Base-by-base conservation (phyloP, 331 rosid species). In the Spiraea crenata region DNA sequence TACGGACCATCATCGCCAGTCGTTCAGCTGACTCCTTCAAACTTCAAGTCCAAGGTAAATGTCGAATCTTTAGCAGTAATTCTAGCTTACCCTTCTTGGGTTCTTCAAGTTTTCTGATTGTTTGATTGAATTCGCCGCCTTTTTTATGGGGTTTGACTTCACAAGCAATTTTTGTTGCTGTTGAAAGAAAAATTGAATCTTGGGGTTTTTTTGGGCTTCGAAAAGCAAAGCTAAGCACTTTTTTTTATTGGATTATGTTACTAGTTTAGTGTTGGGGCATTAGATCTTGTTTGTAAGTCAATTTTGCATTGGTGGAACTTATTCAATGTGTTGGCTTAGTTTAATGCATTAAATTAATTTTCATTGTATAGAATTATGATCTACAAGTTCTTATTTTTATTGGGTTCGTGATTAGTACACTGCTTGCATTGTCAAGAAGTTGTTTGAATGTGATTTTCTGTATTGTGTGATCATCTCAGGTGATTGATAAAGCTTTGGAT, bases 1-100 rank as follows among this genome's bases (percentile, higher is more conserved):
- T 95, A 95, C 64, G 99, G 96, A 40, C 58, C 98, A 0, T 95
- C 99, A 3, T 81, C 99, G 41, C 98, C 99, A 6, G 98, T 95
- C 57, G 65, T 95, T 84, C 98, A 91, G 86, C 92, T 95, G 48
- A 88, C 86, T 79, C 85, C 98, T 10, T 81, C 98, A 64, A 95
- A 95, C 83, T 95, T 95, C 89, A 91, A 95, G 92, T 85, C 96
- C 73, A 91, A 95, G 98, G 99, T 91, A 14, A 46, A 54, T 35
- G 31, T 63, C 52, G 31, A 40, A 51, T 34, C 45, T n/a, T 37
- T 17, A 16, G 7, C 44, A 0, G 2, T 46, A 51, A 51, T 62
- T 61, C 4, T 3, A 6, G 54, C 62, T 34, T 60, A 54, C 71
- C 67, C 71, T 46, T 31, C 71, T 69, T 20, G 37, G 5, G 19